Conservation (phyloP, 345 rosid species). For the Kandelia obovata region DNA sequence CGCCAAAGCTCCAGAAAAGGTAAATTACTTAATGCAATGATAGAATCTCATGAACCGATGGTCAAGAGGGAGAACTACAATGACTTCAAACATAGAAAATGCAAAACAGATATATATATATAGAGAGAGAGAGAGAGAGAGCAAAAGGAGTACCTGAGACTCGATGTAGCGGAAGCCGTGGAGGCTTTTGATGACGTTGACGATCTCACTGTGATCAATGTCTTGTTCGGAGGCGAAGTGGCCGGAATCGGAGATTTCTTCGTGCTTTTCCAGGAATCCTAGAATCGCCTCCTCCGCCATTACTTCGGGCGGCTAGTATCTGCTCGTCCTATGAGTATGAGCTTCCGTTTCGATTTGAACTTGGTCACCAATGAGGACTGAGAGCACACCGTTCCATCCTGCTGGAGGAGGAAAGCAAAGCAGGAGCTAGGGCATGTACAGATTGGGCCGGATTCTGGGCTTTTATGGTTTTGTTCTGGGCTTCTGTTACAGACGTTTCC, state of each 20-base stretch:
- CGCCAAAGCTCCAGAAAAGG: neutral
- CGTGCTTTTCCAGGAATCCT: constrained; percentile 44
- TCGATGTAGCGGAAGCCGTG: constrained; percentile 71
- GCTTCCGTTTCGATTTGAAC: neutral
- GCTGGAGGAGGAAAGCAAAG: neutral
- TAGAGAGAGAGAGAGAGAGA: neutral
- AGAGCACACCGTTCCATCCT: too few species aligned
- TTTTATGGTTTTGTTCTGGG: neutral
- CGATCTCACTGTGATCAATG: constrained; percentile 62
- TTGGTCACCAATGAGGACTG: neutral
- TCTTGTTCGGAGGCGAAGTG: constrained; percentile 48
- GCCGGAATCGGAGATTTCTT: constrained; percentile 65
- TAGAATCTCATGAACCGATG: neutral
- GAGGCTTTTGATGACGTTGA: constrained; percentile 79
- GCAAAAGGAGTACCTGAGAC: constrained; percentile 40
- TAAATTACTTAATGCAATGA: neutral
- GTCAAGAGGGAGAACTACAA: neutral
- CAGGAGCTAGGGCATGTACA: neutral
- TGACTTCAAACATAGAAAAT: too few species aligned
- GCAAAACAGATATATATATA: too few species aligned
- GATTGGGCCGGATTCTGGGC: neutral
- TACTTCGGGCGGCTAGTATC: neutral
- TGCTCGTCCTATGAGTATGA: neutral
- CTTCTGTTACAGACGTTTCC: too few species aligned
- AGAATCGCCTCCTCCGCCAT: constrained; percentile 81